Conservation (phyloP, 345 rosid genomes). For the Mallotus nudiflorus region DNA sequence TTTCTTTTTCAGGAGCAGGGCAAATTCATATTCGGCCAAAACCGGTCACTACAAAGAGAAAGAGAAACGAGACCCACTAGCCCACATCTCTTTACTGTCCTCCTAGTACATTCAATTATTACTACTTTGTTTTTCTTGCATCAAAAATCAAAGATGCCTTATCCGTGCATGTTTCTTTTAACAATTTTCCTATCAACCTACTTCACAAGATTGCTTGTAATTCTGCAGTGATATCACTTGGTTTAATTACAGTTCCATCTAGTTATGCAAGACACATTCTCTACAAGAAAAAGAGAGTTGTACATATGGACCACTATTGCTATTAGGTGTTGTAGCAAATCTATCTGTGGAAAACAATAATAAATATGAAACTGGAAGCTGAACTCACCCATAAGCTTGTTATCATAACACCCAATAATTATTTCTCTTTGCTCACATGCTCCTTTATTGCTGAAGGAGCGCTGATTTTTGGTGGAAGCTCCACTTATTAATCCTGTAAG, state of each 20-base stretch:
- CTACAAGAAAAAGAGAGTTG: not conserved
- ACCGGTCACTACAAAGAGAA: not conserved
- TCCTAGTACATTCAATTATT: conserved; percentile 7
- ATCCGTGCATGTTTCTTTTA: no score
- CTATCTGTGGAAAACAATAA: not conserved
- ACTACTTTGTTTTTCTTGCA: not conserved
- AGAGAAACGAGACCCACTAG: not conserved
- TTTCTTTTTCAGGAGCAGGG: not conserved
- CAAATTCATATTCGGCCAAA: conserved; percentile 6
- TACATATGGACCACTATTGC: not conserved
- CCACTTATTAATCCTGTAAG: not conserved
- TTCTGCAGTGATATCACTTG: no score
- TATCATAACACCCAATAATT: not conserved
- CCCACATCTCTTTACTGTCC: not conserved
- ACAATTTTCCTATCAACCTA: no score
- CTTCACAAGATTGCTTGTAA: no score
- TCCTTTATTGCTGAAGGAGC: not conserved
- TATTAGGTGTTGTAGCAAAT: not conserved
- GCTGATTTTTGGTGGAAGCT: not conserved
- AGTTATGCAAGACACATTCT: not conserved
- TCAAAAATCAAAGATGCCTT: not conserved
- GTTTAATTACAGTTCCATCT: not conserved
- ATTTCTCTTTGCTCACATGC: not conserved
- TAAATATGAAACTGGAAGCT: not conserved
- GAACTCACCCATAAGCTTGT: not conserved